Evolutionary conservation across 1,139 yeast species (phyloP), one percentile per base, ranked within the genome.

Genomic region (Williopsis jadinii): DNA sequence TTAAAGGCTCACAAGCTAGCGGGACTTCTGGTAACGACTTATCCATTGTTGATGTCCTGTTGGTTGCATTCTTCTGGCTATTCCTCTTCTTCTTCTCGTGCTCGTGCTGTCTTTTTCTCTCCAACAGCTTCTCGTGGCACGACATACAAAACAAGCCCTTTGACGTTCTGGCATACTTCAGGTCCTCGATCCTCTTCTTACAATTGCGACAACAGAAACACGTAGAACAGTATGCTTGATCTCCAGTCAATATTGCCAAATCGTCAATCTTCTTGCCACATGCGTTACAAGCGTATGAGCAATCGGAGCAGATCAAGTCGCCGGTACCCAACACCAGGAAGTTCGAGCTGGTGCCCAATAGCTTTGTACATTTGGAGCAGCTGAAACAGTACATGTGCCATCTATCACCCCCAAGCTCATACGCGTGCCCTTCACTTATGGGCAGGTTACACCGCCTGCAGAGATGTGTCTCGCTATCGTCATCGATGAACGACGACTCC

Each of bases 321-420:
- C 98, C 97, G 46, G 94, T 87, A 2, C 97, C 97, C 42, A 92
- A 68, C 3, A 92, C 96, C 41, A 92, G 68, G 60, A 94, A 85
- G 60, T 88, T 88, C 32, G 95, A 83, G 58, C 88, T 84, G 52
- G 95, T 85, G 28, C 95, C 95, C 44, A 92, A 67, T 36, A 81
- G 75, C 49, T 77, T 72, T 34, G 74, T 71, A 62, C 98, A 92
- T 53, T 84, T 83, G 44, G 94, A 83, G 63, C 98, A 92, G 42
- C 80, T 75, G 64, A 92, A 94, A 53, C 97, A 92, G 49, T 83
- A 77, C 42, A 87, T 85, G 60, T 92, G 98, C 98, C 98, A 92
- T 52, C 95, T 77, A 59, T 87, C 92, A 40, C 85, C 95, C 26
- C 96, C 95, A 42, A 83, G 61, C 56, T 84, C 92, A 55, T 83